Conservation (phyloP, 495 filamentous ascomycete species). For the Amniculicola lignicola region DNA sequence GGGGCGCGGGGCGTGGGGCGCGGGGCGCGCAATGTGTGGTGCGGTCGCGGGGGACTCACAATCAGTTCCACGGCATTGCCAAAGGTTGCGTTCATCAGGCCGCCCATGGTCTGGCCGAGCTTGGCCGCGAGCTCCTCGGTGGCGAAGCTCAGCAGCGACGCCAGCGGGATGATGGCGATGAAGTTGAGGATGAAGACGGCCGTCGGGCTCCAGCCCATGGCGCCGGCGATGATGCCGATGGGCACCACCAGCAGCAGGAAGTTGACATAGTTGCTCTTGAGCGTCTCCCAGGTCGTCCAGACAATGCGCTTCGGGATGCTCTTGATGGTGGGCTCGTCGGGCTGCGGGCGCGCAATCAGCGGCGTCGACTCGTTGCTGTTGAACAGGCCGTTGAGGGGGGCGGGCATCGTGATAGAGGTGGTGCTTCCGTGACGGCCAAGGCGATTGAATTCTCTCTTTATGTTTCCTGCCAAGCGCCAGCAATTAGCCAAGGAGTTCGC, state of each 20-base stretch:
- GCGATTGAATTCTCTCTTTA: slow-evolving; percentile 24
- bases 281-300: slow-evolving; percentile 52
- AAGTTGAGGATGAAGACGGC: slow-evolving; percentile 88
- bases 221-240: slow-evolving; percentile 76
- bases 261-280: slow-evolving; percentile 77
- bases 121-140: slow-evolving; percentile 86
- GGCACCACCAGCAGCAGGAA: slow-evolving; percentile 86
- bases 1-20: not conserved
- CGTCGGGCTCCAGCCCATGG: slow-evolving; percentile 67
- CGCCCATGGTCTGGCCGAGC: slow-evolving; percentile 86
- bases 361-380: slow-evolving; percentile 13
- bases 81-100: slow-evolving; percentile 92
- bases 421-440: slow-evolving; percentile 15
- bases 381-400: slow-evolving; percentile 4
- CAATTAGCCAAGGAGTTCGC: slow-evolving; percentile 22
- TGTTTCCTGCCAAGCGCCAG: slow-evolving; percentile 21
- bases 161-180: slow-evolving; percentile 90
- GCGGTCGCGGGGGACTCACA: slow-evolving; percentile 54
- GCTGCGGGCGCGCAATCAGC: not conserved
- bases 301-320: slow-evolving; percentile 54
- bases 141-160: slow-evolving; percentile 88
- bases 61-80: slow-evolving; percentile 99
- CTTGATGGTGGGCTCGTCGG: slow-evolving; percentile 49
- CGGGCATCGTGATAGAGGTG: not conserved
- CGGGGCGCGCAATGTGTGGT: not conserved